A percentile compares a stretch with the other conserved stretches of the same genome.
Evolutionary conservation across 352 stramenopile species (phyloP).

Genomic region (Phytophthora citrophthora): DNA sequence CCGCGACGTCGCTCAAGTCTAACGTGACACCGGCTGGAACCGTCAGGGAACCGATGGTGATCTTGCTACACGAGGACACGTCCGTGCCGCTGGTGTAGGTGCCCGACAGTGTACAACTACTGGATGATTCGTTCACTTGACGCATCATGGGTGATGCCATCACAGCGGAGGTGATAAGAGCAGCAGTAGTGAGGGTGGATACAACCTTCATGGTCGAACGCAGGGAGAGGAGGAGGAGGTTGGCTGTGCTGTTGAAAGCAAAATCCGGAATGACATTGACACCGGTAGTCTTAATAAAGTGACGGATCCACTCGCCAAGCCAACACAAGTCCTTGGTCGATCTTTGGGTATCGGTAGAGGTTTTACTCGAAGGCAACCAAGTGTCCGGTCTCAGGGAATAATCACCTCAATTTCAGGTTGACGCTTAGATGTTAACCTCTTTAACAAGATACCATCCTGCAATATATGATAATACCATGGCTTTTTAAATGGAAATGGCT

Average conservation of each 20-base stretch:
- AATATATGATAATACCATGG: neutral
- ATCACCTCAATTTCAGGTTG: neutral
- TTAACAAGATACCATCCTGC: neutral
- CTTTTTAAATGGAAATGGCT: neutral
- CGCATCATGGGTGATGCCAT: slow-evolving; percentile 23
- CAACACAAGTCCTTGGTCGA: neutral
- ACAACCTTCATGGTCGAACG: slow-evolving; percentile 28
- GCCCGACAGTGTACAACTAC: slow-evolving; percentile 40
- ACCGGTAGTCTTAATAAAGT: neutral
- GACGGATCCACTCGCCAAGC: neutral
- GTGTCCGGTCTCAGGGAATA: neutral
- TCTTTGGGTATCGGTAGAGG: neutral
- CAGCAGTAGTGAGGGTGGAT: neutral
- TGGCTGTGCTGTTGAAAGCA: neutral
- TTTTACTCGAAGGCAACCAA: neutral
- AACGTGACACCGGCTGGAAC: slow-evolving; percentile 42
- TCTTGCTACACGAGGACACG: slow-evolving; percentile 28
- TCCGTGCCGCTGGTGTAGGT: slow-evolving; percentile 38
- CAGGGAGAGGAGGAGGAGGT: neutral
- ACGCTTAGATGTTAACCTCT: neutral
- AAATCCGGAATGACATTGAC: neutral
- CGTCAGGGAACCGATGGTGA: slow-evolving; percentile 34
- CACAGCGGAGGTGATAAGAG: slow-evolving; percentile 1
- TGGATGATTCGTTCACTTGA: slow-evolving; percentile 12
- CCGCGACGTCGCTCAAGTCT: slow-evolving; percentile 38